These are phyloP conservation scores for Sphagnum magellanicum DNA, from an alignment of 228 moss, liverwort and hornwort species.

Conservation along the genomic window DNA sequence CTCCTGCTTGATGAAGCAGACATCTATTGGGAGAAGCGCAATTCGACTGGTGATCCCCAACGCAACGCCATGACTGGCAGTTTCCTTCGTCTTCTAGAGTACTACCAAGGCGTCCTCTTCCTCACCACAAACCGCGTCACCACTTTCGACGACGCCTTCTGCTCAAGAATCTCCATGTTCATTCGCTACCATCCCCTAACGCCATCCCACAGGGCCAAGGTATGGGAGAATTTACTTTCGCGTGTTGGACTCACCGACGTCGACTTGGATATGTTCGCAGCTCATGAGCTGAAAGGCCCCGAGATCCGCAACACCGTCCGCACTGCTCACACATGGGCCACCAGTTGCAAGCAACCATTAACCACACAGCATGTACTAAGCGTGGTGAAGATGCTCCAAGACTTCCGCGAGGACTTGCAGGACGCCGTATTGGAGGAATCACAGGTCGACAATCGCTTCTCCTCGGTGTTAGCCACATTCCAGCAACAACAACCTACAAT, in stretches of 20 bases:
- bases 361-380: constrained; percentile 21
- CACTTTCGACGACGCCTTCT: constrained; percentile 52
- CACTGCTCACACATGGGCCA: constrained; percentile 47
- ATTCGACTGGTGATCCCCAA: neutral
- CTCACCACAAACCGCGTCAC: constrained; percentile 54
- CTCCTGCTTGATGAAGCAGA: constrained; percentile 64
- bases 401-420: constrained; percentile 25
- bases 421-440: constrained; percentile 18
- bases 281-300: constrained; percentile 30
- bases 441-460: neutral
- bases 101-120: constrained; percentile 53
- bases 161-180: constrained; percentile 57
- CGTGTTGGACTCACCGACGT: constrained; percentile 14
- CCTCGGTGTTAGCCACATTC: neutral
- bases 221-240: constrained; percentile 34
- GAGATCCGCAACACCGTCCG: constrained; percentile 48
- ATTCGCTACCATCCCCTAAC: constrained; percentile 36
- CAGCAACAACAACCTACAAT: no score
- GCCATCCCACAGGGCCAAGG: constrained; percentile 13
- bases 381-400: constrained; percentile 28
- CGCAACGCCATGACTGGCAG: constrained; percentile 50
- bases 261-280: constrained; percentile 10
- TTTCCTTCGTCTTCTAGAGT: constrained; percentile 48
- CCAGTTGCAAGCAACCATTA: constrained; percentile 17
- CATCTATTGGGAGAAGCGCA: constrained; percentile 41